Percentiles rank a stretch among this genome's conserved stretches.
phyloP scores from a whole-genome alignment of 345 rosid species.

The Aethionema arabicum region DNA sequence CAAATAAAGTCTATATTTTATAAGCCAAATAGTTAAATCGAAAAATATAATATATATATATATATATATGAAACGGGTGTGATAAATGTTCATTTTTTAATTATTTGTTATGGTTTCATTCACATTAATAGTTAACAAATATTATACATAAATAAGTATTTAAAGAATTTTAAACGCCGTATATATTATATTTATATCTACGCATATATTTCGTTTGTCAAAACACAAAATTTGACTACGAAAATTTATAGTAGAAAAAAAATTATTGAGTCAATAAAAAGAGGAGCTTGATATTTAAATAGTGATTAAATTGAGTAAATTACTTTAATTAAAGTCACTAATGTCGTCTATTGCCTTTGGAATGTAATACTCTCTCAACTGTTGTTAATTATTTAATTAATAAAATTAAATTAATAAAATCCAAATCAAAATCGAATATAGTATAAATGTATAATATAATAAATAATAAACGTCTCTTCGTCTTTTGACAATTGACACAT shows the following conservation, averaged over 20 bases:
- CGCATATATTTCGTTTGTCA: background rate
- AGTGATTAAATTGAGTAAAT: slow-evolving; percentile 34
- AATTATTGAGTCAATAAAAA: background rate
- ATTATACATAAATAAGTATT: too few species aligned
- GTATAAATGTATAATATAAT: too few species aligned
- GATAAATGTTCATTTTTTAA: too few species aligned
- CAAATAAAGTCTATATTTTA: too few species aligned
- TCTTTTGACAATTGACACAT: slow-evolving; percentile 38
- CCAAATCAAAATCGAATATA: too few species aligned
- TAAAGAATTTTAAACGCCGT: background rate
- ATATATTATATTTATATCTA: background rate
- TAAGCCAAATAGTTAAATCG: too few species aligned
- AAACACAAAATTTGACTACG: slow-evolving; percentile 15
- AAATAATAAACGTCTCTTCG: slow-evolving; percentile 26
- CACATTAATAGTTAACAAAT: too few species aligned
- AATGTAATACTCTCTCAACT: slow-evolving; percentile 12
- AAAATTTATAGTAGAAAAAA: background rate
- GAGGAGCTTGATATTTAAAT: background rate
- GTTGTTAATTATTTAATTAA: slow-evolving; percentile 14
- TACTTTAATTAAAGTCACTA: slow-evolving; percentile 34
- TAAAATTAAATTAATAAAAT: slow-evolving; percentile 28
- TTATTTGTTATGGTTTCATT: too few species aligned
- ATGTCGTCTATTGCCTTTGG: slow-evolving; percentile 35
- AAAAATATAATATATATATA: too few species aligned
- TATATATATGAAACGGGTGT: too few species aligned